These are phyloP conservation scores for Fusarium sambucinum DNA, from an alignment of 2,329 filamentous ascomycete genomes.

Conservation along the genomic window DNA sequence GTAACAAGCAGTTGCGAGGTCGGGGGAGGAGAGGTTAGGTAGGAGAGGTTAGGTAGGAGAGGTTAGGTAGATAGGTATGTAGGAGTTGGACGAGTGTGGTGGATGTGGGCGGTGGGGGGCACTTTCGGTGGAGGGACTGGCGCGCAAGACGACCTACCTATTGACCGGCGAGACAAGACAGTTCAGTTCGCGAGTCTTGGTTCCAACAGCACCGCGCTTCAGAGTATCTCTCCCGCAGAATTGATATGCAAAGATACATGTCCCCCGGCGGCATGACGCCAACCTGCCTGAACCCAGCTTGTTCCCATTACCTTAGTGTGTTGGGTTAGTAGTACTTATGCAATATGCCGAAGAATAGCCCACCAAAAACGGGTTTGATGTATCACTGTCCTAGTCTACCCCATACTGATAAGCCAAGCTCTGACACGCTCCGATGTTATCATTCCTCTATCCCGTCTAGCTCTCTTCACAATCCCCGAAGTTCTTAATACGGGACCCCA, in stretches of 20 bases:
- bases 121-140: constrained; percentile 40
- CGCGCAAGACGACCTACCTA: constrained; percentile 19
- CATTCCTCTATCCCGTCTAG: constrained; percentile 29
- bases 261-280: constrained; percentile 35
- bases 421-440: constrained; percentile 32
- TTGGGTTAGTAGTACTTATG: neutral
- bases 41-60: constrained; percentile 2
- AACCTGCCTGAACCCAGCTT: constrained; percentile 23
- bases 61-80: constrained; percentile 21
- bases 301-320: constrained; percentile 18
- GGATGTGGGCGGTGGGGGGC: constrained; percentile 46
- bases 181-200: neutral
- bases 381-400: constrained; percentile 12
- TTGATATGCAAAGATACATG: constrained; percentile 30
- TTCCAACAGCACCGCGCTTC: constrained; percentile 14
- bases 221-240: constrained; percentile 21
- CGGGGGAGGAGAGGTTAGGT: constrained; percentile 26
- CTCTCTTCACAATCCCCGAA: constrained; percentile 14
- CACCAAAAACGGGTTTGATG: constrained; percentile 28
- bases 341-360: constrained; percentile 41
- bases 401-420: constrained; percentile 18
- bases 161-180: neutral
- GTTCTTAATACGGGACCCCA: constrained; percentile 10
- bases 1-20: constrained; percentile 33
- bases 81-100: constrained; percentile 43